Base-by-base conservation (phyloP, 768 basidiomycete genomes). In the Rhizopogon vesiculosus region DNA sequence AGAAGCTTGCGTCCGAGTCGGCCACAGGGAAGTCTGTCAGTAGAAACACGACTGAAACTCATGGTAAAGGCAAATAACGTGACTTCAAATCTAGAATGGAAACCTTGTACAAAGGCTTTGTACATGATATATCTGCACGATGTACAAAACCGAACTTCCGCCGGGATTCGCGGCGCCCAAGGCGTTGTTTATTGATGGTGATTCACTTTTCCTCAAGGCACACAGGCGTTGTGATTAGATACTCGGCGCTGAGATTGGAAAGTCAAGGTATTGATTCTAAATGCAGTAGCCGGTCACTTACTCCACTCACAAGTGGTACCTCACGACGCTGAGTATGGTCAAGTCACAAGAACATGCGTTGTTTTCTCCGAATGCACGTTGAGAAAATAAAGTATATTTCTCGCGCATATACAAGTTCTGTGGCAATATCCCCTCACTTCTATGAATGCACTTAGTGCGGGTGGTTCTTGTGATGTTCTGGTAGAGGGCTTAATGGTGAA, bases 401-500 rank as follows among this genome's bases (percentile, higher is more conserved):
- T 25, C 16, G 48, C 39, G 35, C 48, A 25, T 38, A 49, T 33
- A 35, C 35, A 49, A 61, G 53, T 53, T 50, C 57, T 58, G 56
- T 40, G 49, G 51, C 55, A 12, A 49, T 45, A 39, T 25, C 43
- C 55, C 39, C 22, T 57, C 16, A 51, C 40, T 46, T 54, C 29
- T 46, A 42, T 33, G 31, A 16, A 55, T 15, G 45, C 59, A 52
- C 54, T 72, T 76, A 93, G 74, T 93, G 91, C n/a, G 85, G 74
- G 70, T 89, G 85, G 77, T 93, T 91, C 82, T 93, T 92, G 83
- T 91, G 89, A 74, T 91, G 88, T 72, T 92, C 91, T 92, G 66
- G 16, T 55, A 56, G 57, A 13, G 39, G 45, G 12, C 43, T 56
- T 74, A 56, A 76, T 15, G 22, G 16, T 5, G 35, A 38, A 49